phyloP scores from a whole-genome alignment of 2,329 filamentous ascomycete genomes.

The Diaporthe nobilis region DNA sequence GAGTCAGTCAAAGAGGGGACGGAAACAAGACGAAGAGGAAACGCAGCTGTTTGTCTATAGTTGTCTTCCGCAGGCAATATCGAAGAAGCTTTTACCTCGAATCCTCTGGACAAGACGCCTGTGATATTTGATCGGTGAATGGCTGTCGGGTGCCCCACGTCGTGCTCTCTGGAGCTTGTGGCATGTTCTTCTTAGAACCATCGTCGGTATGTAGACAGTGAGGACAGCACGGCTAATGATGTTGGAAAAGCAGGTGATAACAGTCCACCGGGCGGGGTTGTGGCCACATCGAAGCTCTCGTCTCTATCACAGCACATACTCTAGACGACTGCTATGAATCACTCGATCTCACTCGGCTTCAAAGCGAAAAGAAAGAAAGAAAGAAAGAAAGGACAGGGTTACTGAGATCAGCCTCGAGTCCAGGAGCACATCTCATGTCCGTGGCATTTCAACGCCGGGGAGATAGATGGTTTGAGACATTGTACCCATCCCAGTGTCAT shows the following conservation, averaged over 20 bases:
- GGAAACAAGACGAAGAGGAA: constrained; percentile 10
- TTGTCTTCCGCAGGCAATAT: constrained; percentile 41
- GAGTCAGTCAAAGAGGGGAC: neutral
- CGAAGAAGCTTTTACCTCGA: constrained; percentile 35
- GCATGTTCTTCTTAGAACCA: neutral
- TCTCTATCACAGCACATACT: neutral
- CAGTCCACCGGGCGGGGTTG: neutral
- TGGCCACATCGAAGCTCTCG: neutral
- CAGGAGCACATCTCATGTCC: neutral
- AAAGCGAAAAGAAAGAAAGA: neutral
- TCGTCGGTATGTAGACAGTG: neutral
- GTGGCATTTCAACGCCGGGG: neutral
- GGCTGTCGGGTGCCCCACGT: neutral
- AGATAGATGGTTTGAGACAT: neutral
- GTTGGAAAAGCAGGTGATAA: neutral
- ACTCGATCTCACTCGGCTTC: neutral
- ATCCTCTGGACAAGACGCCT: neutral
- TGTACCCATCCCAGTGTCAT: neutral
- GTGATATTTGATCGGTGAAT: neutral
- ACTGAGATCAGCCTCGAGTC: neutral
- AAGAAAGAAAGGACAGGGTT: neutral
- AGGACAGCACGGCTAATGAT: neutral
- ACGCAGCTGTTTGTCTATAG: constrained; percentile 41
- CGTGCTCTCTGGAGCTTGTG: neutral
- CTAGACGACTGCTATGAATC: neutral